Percentiles rank a stretch among this genome's conserved stretches.
phyloP scores from a whole-genome alignment of 2,329 filamentous ascomycete genomes.

The Monosporascus ibericus region DNA sequence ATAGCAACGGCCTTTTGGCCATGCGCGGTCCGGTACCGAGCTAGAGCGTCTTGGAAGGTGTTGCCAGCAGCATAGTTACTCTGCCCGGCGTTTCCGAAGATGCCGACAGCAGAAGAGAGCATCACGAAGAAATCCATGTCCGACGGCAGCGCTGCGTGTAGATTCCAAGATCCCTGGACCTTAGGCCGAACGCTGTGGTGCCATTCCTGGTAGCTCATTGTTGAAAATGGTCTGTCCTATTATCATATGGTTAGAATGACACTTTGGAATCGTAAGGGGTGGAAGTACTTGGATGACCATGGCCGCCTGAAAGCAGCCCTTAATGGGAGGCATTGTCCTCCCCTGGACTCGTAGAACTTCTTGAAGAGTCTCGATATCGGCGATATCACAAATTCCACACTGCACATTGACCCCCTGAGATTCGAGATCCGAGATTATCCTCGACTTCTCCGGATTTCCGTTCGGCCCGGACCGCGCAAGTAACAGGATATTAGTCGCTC shows the following conservation, averaged over 20 bases:
- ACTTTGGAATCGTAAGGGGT: too few species aligned
- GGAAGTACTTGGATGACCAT: too few species aligned
- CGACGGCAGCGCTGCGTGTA: background rate
- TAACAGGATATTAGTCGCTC: slow-evolving; percentile 23
- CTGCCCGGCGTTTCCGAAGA: background rate
- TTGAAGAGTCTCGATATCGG: too few species aligned
- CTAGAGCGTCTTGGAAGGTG: slow-evolving; percentile 24
- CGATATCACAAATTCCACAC: too few species aligned
- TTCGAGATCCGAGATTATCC: background rate
- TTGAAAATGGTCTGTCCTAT: too few species aligned
- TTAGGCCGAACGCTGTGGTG: background rate
- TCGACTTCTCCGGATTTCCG: background rate
- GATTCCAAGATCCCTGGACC: background rate
- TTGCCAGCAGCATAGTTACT: slow-evolving; percentile 32
- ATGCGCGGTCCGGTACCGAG: slow-evolving; percentile 7
- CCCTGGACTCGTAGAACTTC: too few species aligned
- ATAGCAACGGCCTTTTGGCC: too few species aligned
- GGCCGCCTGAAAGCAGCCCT: too few species aligned
- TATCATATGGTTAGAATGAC: too few species aligned
- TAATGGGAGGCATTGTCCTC: too few species aligned
- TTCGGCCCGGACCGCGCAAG: slow-evolving; percentile 17
- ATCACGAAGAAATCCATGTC: background rate
- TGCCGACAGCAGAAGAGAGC: background rate
- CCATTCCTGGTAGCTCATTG: background rate
- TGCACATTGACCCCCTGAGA: too few species aligned